A percentile compares a stretch with the other conserved stretches of the same genome.
These are phyloP conservation scores for Spatholobus suberectus DNA, from an alignment of 306 rosid species.

Conservation along the genomic window DNA sequence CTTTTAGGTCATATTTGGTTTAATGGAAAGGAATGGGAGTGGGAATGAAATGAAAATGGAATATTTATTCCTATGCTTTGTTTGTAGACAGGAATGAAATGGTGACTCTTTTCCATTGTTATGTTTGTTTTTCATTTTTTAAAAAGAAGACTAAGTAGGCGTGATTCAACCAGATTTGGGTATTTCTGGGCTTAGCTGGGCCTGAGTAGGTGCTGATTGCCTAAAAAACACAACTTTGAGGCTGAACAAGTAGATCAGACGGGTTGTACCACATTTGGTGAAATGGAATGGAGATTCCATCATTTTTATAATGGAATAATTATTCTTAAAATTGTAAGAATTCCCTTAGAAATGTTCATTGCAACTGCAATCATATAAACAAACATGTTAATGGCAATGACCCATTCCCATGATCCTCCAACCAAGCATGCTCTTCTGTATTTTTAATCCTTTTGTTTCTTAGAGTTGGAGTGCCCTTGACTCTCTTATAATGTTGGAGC, in stretches of 20 bases:
- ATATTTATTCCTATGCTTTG: neutral
- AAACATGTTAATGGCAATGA: neutral
- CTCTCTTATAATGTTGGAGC: neutral
- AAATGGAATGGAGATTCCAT: neutral
- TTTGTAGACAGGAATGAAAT: neutral
- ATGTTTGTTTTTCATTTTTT: neutral
- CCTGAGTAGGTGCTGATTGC: neutral
- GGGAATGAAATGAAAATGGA: neutral
- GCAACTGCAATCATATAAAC: neutral
- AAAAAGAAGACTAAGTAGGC: neutral
- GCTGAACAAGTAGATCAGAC: neutral
- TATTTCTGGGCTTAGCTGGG: neutral
- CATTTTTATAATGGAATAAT: neutral
- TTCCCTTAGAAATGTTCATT: neutral
- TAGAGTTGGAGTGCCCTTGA: neutral
- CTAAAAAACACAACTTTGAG: neutral
- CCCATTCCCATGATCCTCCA: neutral
- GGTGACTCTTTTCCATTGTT: neutral
- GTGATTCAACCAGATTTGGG: neutral
- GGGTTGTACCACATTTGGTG: neutral
- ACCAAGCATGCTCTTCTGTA: neutral
- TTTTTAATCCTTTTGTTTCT: neutral
- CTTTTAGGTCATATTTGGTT: neutral
- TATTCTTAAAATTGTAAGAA: neutral
- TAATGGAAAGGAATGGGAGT: neutral